These are phyloP conservation scores for Marasmius oreades DNA, from an alignment of 1,284 basidiomycete genomes.

Conservation along the genomic window DNA sequence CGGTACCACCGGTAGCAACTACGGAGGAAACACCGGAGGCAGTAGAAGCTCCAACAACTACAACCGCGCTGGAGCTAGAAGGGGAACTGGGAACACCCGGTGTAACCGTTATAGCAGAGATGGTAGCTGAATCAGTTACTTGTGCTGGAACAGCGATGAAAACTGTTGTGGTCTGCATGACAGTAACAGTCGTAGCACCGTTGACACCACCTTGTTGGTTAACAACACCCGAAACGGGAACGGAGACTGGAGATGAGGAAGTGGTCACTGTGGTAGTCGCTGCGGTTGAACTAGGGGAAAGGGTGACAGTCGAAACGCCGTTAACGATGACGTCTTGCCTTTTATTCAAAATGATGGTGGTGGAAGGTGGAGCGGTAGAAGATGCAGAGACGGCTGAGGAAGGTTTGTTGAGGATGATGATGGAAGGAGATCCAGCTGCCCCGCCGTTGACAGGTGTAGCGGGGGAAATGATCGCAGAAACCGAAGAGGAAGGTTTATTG, in stretches of 20 bases:
- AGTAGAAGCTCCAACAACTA: neutral
- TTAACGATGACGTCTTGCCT: neutral
- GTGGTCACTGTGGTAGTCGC: neutral
- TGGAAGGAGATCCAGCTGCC: neutral
- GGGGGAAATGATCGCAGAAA: neutral
- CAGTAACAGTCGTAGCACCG: neutral
- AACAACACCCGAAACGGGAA: neutral
- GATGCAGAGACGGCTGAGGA: neutral
- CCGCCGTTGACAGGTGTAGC: neutral
- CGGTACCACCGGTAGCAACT: neutral
- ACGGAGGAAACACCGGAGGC: neutral
- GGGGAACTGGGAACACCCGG: neutral
- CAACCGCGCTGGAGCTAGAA: neutral
- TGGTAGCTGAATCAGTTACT: neutral
- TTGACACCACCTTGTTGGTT: neutral
- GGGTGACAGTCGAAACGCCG: neutral
- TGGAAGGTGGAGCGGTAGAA: neutral
- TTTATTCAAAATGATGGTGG: neutral
- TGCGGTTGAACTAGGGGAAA: neutral
- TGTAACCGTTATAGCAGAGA: neutral
- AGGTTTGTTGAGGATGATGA: neutral
- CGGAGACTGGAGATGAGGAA: neutral
- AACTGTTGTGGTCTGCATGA: neutral
- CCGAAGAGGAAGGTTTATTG: neutral
- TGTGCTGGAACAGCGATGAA: slow-evolving; percentile 1